Percentiles rank a stretch among this genome's conserved stretches.
Evolutionary conservation across 768 basidiomycete genomes (phyloP).

Genomic region (Phlebiopsis flavidoalba): DNA sequence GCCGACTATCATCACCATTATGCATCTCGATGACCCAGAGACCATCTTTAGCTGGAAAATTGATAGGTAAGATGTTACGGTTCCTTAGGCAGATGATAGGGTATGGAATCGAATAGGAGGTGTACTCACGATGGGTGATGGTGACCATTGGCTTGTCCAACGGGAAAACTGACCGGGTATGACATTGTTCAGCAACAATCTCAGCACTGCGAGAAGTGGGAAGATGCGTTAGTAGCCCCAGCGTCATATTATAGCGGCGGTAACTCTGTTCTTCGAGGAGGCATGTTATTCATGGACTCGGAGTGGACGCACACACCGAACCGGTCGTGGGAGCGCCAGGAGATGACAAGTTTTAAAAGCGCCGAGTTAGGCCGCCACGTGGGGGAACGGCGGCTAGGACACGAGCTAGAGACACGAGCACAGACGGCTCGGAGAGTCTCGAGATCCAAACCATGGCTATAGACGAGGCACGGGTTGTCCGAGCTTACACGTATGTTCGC

Average conservation of each 20-base stretch:
- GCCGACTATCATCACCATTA: constrained; percentile 69
- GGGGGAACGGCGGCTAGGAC: constrained; percentile 3
- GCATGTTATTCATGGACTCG: neutral
- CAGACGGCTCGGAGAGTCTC: constrained; percentile 13
- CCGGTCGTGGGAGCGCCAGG: neutral
- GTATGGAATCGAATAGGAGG: no score
- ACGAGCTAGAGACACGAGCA: no score
- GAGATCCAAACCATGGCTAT: constrained; percentile 30
- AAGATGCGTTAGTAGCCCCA: neutral
- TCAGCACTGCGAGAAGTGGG: neutral
- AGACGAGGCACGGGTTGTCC: constrained; percentile 36
- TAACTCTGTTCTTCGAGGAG: neutral
- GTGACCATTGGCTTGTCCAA: constrained; percentile 49
- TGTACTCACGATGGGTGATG: constrained; percentile 55
- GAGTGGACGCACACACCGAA: neutral
- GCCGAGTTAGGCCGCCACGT: constrained; percentile 1
- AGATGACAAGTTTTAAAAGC: neutral
- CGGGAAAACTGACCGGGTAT: constrained; percentile 48
- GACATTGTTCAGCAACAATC: constrained; percentile 26
- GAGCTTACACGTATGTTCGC: constrained; percentile 44
- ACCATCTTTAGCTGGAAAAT: neutral
- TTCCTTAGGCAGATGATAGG: neutral
- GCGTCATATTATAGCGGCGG: neutral
- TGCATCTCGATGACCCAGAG: constrained; percentile 81
- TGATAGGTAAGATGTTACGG: neutral